phyloP scores from a whole-genome alignment of 2,329 filamentous ascomycete species.

The Penicillium sp. region DNA sequence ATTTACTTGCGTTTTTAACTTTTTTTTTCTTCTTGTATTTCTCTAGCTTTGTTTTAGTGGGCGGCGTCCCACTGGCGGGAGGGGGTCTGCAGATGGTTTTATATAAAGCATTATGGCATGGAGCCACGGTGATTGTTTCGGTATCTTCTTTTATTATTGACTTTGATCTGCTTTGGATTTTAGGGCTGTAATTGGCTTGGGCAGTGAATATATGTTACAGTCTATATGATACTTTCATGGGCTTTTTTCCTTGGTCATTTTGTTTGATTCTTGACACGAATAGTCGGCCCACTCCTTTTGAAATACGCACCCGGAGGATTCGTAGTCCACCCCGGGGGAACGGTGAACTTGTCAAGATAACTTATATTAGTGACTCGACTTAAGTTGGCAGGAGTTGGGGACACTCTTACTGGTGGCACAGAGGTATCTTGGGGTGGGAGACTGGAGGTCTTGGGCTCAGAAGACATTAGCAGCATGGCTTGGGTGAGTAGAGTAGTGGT shows the following conservation, averaged over 20 bases:
- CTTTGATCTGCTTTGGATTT: slow-evolving; percentile 13
- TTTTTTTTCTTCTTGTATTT: slow-evolving; percentile 4
- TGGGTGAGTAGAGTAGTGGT: too few relatives aligned
- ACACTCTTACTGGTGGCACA: too few relatives aligned
- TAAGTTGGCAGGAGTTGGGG: too few relatives aligned
- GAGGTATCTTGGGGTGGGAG: too few relatives aligned
- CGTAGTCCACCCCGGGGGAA: too few relatives aligned
- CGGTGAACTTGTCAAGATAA: too few relatives aligned
- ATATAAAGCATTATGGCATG: slow-evolving; percentile 29
- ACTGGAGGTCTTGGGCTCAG: too few relatives aligned
- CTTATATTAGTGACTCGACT: too few relatives aligned
- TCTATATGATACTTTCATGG: neutral
- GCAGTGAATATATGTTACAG: slow-evolving; percentile 16
- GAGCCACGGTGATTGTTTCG: slow-evolving; percentile 27
- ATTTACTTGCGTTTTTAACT: slow-evolving; percentile 3
- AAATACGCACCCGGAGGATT: too few relatives aligned
- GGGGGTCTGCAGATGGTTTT: slow-evolving; percentile 17
- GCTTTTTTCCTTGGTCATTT: neutral
- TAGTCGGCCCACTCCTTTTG: too few relatives aligned
- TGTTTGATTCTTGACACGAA: neutral
- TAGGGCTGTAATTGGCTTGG: slow-evolving; percentile 10
- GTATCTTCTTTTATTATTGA: slow-evolving; percentile 14
- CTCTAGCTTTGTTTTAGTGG: slow-evolving; percentile 8
- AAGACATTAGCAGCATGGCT: too few relatives aligned
- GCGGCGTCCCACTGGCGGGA: slow-evolving; percentile 29